These are phyloP conservation scores for Xylaria sp. DNA, from an alignment of 495 filamentous ascomycete genomes.

Conservation along the genomic window DNA sequence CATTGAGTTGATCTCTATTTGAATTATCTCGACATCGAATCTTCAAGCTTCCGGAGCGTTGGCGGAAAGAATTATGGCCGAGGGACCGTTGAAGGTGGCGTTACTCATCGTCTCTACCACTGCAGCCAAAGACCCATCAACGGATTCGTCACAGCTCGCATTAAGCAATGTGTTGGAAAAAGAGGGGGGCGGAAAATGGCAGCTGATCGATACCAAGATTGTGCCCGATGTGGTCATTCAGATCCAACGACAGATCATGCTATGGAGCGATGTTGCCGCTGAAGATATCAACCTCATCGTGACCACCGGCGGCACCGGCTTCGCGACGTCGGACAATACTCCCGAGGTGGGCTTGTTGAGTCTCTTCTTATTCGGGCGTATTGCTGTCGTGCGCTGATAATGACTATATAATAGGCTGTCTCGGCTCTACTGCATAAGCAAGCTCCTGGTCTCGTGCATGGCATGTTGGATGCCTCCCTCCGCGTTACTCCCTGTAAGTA, in stretches of 20 bases:
- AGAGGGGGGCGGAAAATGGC: conserved; percentile 71
- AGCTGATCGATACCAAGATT: conserved; percentile 69
- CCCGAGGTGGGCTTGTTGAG: conserved; percentile 72
- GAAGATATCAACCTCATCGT: conserved; percentile 75
- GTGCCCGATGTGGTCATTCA: conserved; percentile 78
- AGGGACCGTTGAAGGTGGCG: conserved; percentile 61
- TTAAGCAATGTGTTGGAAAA: conserved; percentile 71
- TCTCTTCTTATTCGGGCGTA: background rate
- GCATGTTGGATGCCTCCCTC: conserved; percentile 87
- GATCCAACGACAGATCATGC: conserved; percentile 74
- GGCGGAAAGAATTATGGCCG: conserved; percentile 19
- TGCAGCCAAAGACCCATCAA: conserved; percentile 79
- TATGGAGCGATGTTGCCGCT: conserved; percentile 71
- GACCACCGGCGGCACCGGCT: conserved; percentile 92
- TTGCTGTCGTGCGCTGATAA: background rate
- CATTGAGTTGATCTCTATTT: background rate
- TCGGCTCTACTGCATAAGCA: conserved; percentile 81
- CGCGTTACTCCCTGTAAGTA: conserved; percentile 85
- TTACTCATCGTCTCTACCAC: conserved; percentile 94
- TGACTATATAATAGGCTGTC: conserved; percentile 68
- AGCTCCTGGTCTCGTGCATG: conserved; percentile 90
- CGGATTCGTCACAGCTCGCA: conserved; percentile 71
- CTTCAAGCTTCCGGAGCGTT: background rate
- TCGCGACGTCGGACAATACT: conserved; percentile 85
- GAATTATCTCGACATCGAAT: background rate